A percentile compares a stretch with the other conserved stretches of the same genome.
Conservation (phyloP, 768 basidiomycete genomes). For the Amyloporia xantha region DNA sequence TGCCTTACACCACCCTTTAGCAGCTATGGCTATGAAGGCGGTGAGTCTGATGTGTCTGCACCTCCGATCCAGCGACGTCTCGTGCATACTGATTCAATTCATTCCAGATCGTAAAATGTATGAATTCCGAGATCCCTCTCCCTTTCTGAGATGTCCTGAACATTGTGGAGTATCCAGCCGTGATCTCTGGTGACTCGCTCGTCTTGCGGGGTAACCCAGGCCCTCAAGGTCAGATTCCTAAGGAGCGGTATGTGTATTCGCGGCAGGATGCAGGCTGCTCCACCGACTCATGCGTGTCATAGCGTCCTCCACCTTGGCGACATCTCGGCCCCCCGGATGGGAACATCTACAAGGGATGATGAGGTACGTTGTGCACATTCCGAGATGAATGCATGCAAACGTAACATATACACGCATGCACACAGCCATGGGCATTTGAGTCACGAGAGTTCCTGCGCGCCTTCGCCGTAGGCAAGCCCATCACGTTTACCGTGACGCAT, state of each 20-base stretch:
- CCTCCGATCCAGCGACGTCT: background rate
- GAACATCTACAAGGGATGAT: conserved; percentile 71
- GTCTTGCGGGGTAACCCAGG: conserved; percentile 72
- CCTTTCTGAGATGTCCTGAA: conserved; percentile 15
- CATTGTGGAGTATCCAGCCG: conserved; percentile 46
- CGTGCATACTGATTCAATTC: background rate
- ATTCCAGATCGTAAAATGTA: conserved; percentile 33
- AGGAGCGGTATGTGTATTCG: conserved; percentile 69
- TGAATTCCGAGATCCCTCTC: conserved; percentile 12
- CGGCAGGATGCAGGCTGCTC: no score
- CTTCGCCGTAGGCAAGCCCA: conserved; percentile 83
- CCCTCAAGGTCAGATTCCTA: conserved; percentile 80
- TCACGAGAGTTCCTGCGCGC: conserved; percentile 88
- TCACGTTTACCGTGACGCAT: conserved; percentile 79
- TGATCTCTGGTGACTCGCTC: conserved; percentile 86
- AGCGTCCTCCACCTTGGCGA: conserved; percentile 91
- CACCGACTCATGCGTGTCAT: no score
- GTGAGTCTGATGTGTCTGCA: conserved; percentile 38
- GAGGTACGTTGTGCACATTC: conserved; percentile 69
- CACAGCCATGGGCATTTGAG: conserved; percentile 84
- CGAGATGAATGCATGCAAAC: no score
- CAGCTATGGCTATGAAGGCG: conserved; percentile 67
- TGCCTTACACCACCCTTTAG: background rate
- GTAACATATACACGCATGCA: no score
- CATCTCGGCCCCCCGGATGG: conserved; percentile 76